Evolutionary conservation across 352 stramenopile genomes (phyloP).

Genomic region (Phytophthora podocarpi): DNA sequence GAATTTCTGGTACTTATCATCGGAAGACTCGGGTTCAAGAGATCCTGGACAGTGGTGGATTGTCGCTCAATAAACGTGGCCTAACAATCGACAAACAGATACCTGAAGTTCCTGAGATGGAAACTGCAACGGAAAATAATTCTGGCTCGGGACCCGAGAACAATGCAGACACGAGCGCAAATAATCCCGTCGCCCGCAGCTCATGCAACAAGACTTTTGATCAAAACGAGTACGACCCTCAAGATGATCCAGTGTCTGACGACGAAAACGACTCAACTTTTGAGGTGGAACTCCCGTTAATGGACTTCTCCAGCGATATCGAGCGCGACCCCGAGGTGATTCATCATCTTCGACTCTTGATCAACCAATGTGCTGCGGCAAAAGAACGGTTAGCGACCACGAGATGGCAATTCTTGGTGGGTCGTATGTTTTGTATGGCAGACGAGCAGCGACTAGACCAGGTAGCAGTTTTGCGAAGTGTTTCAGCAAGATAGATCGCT

Average conservation of each 20-base stretch:
- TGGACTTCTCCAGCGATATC: conserved; percentile 15
- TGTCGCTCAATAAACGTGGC: conserved; percentile 14
- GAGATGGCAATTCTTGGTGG: conserved; percentile 61
- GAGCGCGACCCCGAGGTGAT: conserved; percentile 55
- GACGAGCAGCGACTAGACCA: conserved; percentile 46
- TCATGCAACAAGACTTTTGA: background rate
- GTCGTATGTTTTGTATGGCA: conserved; percentile 27
- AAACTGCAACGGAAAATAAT: background rate
- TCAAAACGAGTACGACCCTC: conserved; percentile 1
- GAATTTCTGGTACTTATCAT: background rate
- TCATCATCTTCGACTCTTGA: conserved; percentile 46
- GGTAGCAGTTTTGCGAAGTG: too few species aligned
- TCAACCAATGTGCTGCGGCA: conserved; percentile 39
- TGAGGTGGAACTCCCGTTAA: background rate
- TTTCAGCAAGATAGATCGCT: too few species aligned
- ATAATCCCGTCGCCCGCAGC: background rate
- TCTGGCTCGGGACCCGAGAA: background rate
- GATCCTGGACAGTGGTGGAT: conserved; percentile 11
- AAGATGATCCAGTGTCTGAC: background rate
- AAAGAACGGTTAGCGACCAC: conserved; percentile 30
- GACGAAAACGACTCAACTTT: conserved; percentile 2
- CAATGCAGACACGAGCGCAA: conserved; percentile 10
- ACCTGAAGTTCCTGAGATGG: background rate
- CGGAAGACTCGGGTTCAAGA: conserved; percentile 29
- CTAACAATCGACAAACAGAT: background rate